Evolutionary conservation across 306 rosid species (phyloP), one percentile per base, ranked within the genome.

Genomic region (Ammopiptanthus mongolicus): DNA sequence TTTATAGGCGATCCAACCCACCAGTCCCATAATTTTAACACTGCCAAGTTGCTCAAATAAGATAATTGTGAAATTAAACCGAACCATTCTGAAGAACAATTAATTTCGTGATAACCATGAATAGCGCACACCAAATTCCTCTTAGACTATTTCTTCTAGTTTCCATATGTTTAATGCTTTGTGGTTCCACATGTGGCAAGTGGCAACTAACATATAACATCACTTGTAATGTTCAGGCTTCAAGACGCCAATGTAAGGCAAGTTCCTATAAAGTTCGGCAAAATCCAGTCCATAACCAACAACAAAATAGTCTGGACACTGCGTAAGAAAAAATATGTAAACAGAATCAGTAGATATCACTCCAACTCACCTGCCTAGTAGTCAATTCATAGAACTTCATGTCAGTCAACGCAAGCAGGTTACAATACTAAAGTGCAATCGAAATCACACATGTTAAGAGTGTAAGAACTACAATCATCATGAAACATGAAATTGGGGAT

Each of bases 271-370:
- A 3, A 75, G 12, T 77, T 95, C 97, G 0, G 90, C 96, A 58
- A 71, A 90, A 82, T 95, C 98, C 96, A 95, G 73, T 41, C 98
- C 97, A 33, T 91, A 95, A 15, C 98, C 98, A 71, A 95, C 98
- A 6, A 95, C 96, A 81, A 95, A 95, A 53, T 66, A 67, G 75
- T 95, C 88, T 61, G 96, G 93, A 59, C 97, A 91, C 98, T 94
- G 98, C 87, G 80, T 65, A 53, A 48, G 29, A 69, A 57, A 59
- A 39, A 75, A 44, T 13, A 17, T 52, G 69, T 46, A 58, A 31
- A 62, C 28, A 70, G 36, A 78, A 41, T 78, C 57, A 79, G 47
- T 14, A 23, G 2, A 10, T 25, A 51, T 53, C 48, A 18, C 44
- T 73, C 60, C 60, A 72, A 37, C 39, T 37, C 28, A 77, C 46